Base-by-base conservation (phyloP, 2,329 filamentous ascomycete genomes). In the Cladosporium sp. region DNA sequence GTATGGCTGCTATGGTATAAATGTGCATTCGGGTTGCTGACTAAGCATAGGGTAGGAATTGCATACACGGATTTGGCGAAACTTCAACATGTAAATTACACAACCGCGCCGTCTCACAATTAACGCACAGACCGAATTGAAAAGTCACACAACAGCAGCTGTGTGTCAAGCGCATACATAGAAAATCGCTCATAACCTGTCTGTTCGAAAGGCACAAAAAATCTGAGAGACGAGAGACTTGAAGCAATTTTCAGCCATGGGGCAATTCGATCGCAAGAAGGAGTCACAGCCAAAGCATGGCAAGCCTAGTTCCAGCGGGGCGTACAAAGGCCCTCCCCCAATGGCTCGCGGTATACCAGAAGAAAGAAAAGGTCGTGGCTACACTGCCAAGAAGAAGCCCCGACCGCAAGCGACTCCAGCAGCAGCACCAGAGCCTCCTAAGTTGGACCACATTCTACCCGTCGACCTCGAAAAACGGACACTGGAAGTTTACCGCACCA, bases 401-500 rank as follows among this genome's bases (percentile, higher is more conserved):
- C 28, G 30, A 5, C 52, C 18, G 4, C 52, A 10, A n/a, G 30
- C 36, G 2, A 64, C 21, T 11, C 38, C 61, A 32, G 36, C 51
- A 21, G 15, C 61, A 34, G 26, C 36, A 28, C 60, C 47, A 34
- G 51, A 64, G 24, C 36, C 61, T 32, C 32, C 26, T 4, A 55
- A 57, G 8, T n/a, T 64, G 15, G 51, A 57, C 4, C 61, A 55
- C 24, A 10, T 24, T 15, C 32, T 64, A 10, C 51, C 51, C 38
- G 28, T 95, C 87, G 0, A 95, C 92, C 69, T 87, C 88, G 4
- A 99, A 82, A 0, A 95, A 83, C 1, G 92, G 90, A 78, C 99
- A 94, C 51, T 86, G 83, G 8, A 97, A 82, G 73, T 98, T 94
- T 30, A 88, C 89, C 61, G 51, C 34, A 30, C 51, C 18, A 47